These are phyloP conservation scores for Cydonia oblonga DNA, from an alignment of 331 rosid genomes.

Conservation along the genomic window DNA sequence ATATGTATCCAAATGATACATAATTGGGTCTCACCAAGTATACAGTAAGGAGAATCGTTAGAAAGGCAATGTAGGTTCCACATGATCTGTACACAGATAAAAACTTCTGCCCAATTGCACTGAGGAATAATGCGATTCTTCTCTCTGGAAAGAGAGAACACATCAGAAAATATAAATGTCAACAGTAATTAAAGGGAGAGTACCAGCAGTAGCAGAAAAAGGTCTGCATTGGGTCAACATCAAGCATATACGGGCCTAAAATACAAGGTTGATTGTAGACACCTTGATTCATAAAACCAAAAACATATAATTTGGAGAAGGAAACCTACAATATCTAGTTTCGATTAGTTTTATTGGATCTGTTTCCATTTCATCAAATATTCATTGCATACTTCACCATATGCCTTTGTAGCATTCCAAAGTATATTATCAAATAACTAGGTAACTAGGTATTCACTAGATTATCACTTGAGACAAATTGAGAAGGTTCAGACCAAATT, in stretches of 20 bases:
- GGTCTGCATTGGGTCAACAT: not conserved
- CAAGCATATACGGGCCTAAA: no score
- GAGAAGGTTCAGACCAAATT: not conserved
- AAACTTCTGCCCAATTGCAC: slow-evolving; percentile 81
- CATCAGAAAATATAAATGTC: slow-evolving; percentile 16
- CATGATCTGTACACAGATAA: slow-evolving; percentile 80
- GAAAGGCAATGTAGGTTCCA: slow-evolving; percentile 85
- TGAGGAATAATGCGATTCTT: slow-evolving; percentile 75
- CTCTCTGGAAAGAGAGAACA: slow-evolving; percentile 53
- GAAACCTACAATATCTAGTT: no score
- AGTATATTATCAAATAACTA: no score
- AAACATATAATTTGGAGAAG: not conserved
- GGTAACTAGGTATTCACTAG: not conserved
- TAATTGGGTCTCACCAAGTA: slow-evolving; percentile 81
- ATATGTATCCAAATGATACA: slow-evolving; percentile 69
- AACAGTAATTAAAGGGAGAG: slow-evolving; percentile 7
- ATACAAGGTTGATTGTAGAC: not conserved
- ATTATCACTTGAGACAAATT: not conserved
- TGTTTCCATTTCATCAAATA: not conserved
- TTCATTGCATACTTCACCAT: not conserved
- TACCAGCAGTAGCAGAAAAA: slow-evolving; percentile 6
- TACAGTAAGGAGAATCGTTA: slow-evolving; percentile 78
- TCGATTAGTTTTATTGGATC: not conserved
- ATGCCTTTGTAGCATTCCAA: not conserved
- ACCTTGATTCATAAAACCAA: not conserved